Conservation (phyloP, 768 basidiomycete species). For the Termitomyces sp. region DNA sequence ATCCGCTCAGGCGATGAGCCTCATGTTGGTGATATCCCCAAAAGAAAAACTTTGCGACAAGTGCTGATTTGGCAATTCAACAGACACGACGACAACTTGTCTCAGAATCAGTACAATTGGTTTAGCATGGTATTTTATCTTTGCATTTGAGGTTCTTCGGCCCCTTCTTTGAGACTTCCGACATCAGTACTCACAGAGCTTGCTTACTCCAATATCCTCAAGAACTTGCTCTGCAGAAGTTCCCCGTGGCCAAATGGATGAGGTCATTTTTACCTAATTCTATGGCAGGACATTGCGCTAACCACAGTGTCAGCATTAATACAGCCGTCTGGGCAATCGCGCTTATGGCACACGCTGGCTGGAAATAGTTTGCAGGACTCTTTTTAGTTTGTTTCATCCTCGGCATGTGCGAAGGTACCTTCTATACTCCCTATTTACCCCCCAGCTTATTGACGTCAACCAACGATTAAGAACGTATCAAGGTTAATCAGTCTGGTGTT, state of each 20-base stretch:
- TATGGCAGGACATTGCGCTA: background rate
- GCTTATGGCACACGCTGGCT: slow-evolving; percentile 56
- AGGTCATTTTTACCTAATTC: slow-evolving; percentile 34
- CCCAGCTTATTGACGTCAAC: background rate
- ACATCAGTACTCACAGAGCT: slow-evolving; percentile 6
- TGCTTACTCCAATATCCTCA: slow-evolving; percentile 63
- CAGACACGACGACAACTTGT: slow-evolving; percentile 52
- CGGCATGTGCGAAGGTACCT: slow-evolving; percentile 61
- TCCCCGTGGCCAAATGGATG: slow-evolving; percentile 83
- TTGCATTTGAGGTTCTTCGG: slow-evolving; percentile 39
- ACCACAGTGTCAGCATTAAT: slow-evolving; percentile 42
- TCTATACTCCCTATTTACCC: background rate
- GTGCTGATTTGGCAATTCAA: background rate
- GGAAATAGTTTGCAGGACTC: slow-evolving; percentile 63
- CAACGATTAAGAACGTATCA: slow-evolving; percentile 49
- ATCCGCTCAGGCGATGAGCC: slow-evolving; percentile 66
- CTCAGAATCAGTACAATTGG: slow-evolving; percentile 71
- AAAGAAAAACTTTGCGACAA: background rate
- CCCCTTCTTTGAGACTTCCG: background rate
- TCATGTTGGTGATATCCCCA: slow-evolving; percentile 41
- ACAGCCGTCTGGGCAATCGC: slow-evolving; percentile 71
- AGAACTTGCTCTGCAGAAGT: slow-evolving; percentile 68
- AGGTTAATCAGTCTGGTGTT: slow-evolving; percentile 70
- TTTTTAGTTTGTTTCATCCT: slow-evolving; percentile 73
- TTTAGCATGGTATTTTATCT: slow-evolving; percentile 75